Conservation (phyloP, 176 grass and related monocot species). For the Musa schizocarpa region DNA sequence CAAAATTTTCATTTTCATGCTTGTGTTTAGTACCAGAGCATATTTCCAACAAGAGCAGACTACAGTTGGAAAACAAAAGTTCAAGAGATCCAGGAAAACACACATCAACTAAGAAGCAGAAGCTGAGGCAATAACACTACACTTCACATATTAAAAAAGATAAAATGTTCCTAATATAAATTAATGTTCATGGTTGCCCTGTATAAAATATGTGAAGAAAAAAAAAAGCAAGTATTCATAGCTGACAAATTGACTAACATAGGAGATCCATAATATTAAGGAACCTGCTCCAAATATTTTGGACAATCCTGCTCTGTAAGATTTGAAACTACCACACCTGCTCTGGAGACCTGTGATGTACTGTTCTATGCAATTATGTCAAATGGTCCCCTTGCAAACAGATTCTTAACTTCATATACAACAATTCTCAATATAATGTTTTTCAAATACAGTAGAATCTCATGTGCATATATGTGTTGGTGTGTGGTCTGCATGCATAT, state of each 20-base stretch:
- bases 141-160: too few relatives aligned
- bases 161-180: background rate
- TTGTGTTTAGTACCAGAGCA: background rate
- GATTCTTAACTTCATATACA: background rate
- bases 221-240: background rate
- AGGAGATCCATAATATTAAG: background rate
- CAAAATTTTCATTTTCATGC: background rate
- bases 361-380: background rate
- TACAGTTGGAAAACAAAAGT: background rate
- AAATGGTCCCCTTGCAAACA: background rate
- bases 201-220: too few relatives aligned
- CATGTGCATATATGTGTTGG: background rate
- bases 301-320: background rate
- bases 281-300: background rate
- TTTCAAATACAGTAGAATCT: background rate
- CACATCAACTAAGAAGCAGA: background rate
- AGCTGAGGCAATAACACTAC: too few relatives aligned
- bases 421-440: background rate
- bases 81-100: background rate
- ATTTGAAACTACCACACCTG: background rate
- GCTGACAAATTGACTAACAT: background rate
- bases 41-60: too few relatives aligned
- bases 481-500: background rate
- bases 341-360: background rate
- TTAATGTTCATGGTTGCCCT: background rate